These are phyloP conservation scores for Bacidia rubella DNA, from an alignment of 495 filamentous ascomycete genomes.

Conservation along the genomic window DNA sequence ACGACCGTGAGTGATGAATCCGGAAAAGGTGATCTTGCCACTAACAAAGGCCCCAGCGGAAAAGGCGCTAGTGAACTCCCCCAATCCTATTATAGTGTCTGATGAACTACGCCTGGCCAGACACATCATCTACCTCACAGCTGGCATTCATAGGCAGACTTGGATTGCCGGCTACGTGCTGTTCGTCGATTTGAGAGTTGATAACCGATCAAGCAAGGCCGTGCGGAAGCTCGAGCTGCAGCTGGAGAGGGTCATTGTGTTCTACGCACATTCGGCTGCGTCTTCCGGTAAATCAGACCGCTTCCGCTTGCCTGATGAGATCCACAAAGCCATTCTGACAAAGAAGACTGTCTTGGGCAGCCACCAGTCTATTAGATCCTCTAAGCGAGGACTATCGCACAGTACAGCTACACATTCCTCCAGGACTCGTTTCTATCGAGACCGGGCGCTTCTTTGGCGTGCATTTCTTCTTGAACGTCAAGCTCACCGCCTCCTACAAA, in stretches of 20 bases:
- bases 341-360: conserved; percentile 28
- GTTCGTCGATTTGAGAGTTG: conserved; percentile 39
- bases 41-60: conserved; percentile 25
- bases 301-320: conserved; percentile 37
- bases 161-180: conserved; percentile 44
- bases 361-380: conserved; percentile 32
- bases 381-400: conserved; percentile 35
- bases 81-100: conserved; percentile 34
- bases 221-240: conserved; percentile 37
- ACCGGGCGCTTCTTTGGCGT: conserved; percentile 38
- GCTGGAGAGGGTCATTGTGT: conserved; percentile 21
- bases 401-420: conserved; percentile 37
- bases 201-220: conserved; percentile 32
- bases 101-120: conserved; percentile 31
- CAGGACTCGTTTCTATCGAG: conserved; percentile 35
- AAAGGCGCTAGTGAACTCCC: conserved; percentile 37
- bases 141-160: conserved; percentile 41
- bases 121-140: conserved; percentile 35
- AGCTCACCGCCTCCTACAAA: conserved; percentile 31
- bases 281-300: conserved; percentile 33
- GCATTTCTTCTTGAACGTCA: conserved; percentile 38
- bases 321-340: conserved; percentile 29
- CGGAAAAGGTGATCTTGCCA: not conserved
- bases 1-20: conserved; percentile 19
- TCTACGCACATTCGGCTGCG: conserved; percentile 29